Conservation (phyloP, 805 yeast species). For the Barnettozyma sp. region DNA sequence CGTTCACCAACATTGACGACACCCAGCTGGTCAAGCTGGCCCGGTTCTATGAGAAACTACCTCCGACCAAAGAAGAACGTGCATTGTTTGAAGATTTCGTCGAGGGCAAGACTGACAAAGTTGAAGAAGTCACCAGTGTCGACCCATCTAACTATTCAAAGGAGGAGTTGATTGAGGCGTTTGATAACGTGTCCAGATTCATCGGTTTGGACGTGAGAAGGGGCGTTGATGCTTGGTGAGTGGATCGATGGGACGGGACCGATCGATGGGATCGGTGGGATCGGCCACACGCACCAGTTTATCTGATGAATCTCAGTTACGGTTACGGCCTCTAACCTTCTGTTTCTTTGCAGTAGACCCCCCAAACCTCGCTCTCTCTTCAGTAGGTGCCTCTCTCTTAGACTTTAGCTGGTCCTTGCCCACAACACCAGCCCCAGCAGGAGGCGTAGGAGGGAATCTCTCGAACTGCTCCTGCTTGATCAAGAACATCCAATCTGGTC, state of each 20-base stretch:
- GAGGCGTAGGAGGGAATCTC: constrained; percentile 33
- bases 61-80: constrained; percentile 53
- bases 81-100: constrained; percentile 44
- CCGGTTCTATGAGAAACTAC: constrained; percentile 69
- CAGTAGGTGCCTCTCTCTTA: constrained; percentile 18
- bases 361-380: too few relatives aligned
- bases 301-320: too few relatives aligned
- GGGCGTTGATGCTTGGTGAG: constrained; percentile 45
- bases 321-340: constrained; percentile 25
- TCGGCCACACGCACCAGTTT: too few relatives aligned
- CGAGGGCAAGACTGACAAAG: constrained; percentile 42
- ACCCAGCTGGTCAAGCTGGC: constrained; percentile 46
- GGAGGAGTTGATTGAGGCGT: constrained; percentile 47
- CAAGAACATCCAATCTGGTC: constrained; percentile 73
- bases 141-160: constrained; percentile 30
- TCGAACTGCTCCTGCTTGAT: constrained; percentile 48
- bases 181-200: constrained; percentile 60
- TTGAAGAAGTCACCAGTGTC: constrained; percentile 26
- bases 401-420: constrained; percentile 1
- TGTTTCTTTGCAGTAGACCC: constrained; percentile 21
- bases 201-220: constrained; percentile 57
- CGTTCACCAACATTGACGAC: constrained; percentile 42
- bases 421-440: constrained; percentile 22
- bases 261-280: too few relatives aligned
- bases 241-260: too few relatives aligned